phyloP scores from a whole-genome alignment of 140 eudicot species.

The Senecio squalidus region DNA sequence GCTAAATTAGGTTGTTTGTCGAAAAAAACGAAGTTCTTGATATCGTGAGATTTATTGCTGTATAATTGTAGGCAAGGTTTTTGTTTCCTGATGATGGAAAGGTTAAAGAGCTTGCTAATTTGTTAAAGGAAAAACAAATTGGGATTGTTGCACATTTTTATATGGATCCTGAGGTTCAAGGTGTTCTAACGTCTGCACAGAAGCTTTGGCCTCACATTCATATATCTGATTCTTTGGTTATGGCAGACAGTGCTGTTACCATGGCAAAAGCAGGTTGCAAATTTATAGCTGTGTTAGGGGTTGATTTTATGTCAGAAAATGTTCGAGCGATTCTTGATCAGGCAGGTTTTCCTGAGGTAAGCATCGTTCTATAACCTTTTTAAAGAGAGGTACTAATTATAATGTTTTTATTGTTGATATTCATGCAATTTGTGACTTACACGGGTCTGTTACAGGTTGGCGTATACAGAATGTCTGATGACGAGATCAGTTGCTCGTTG shows the following conservation, averaged over 20 bases:
- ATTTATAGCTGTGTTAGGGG: constrained; percentile 83
- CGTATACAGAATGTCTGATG: constrained; percentile 95
- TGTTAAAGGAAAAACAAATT: constrained; percentile 73
- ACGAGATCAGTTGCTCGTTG: constrained; percentile 83
- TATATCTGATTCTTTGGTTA: constrained; percentile 89
- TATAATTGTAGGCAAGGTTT: constrained; percentile 71
- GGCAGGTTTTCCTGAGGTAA: constrained; percentile 83
- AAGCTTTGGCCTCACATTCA: constrained; percentile 95
- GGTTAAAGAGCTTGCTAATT: constrained; percentile 68
- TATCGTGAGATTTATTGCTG: constrained; percentile 23
- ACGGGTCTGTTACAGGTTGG: constrained; percentile 59
- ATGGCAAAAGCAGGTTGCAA: constrained; percentile 96
- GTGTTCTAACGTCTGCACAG: constrained; percentile 89
- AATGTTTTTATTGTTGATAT: not conserved
- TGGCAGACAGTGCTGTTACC: constrained; percentile 95
- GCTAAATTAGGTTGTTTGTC: not conserved
- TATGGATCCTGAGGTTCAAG: constrained; percentile 99
- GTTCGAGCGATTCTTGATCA: constrained; percentile 98
- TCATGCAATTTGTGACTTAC: not conserved
- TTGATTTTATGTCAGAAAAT: constrained; percentile 96
- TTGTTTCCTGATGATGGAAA: constrained; percentile 62
- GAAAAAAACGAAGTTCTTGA: not conserved
- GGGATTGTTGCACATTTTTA: constrained; percentile 97
- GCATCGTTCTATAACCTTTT: not conserved
- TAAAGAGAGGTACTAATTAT: not conserved